Evolutionary conservation across 805 yeast species (phyloP), one percentile per base, ranked within the genome.

Genomic region (Saccharomycopsis sp.): DNA sequence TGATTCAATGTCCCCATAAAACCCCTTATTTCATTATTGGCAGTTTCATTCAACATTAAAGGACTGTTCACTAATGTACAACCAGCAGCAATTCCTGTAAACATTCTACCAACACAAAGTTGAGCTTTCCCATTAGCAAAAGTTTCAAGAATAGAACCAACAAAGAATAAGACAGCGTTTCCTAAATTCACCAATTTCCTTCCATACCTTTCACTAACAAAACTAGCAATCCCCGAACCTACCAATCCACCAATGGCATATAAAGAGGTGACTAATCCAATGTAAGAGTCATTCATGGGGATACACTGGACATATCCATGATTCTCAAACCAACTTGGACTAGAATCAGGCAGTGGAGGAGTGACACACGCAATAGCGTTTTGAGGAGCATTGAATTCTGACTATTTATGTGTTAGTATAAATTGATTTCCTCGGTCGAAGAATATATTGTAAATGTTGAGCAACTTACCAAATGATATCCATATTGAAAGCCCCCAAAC

Each of bases 311-410:
- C 31, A 27, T 46, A 47, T 3, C 52, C 54, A 34, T 56, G 60
- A 14, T 44, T 36, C 0, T 70, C 72, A 43, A 66, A 67, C 44
- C 44, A 41, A 26, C 23, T 26, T 10, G 17, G 19, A 4, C 18
- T 8, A 35, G 20, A 17, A 9, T n/a, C 33, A 31, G 21, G n/a
- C 10, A 18, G 20, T 14, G 38, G 32, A 28, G 28, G 30, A 2
- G 17, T 49, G 44, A 18, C 50, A 53, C 95, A 85, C 9, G 83
- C 69, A 36, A 87, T 66, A 27, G 74, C 71, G 9, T 71, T 69
- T 44, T 81, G 82, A 0, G 96, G 96, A 4, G 96, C 94, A 60
- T 92, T 92, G 55, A 92, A 68, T 57, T 88, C 96, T 1, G 96
- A 80, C 60, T 57, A 36, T 19, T 28, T 13, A 26, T 19, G 10